Base-by-base conservation (phyloP, 345 rosid species). In the Raphanus raphanistrum region DNA sequence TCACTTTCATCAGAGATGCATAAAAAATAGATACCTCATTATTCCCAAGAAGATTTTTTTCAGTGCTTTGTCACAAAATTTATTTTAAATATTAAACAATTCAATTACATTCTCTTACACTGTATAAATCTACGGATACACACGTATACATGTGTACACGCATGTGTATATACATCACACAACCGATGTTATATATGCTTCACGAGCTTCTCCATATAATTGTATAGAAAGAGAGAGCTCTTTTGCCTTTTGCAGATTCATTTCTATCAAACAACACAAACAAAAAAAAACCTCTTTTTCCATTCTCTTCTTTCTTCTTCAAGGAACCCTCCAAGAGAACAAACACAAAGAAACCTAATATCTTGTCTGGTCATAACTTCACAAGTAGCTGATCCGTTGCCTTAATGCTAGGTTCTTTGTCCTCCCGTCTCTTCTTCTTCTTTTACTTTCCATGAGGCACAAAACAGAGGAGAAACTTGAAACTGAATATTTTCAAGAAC, bases 181-280 rank as follows among this genome's bases (percentile, higher is more conserved):
- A 35, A 76, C 73, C 63, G 59, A 65, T 64, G 76, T 58, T 76
- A 57, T 77, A 74, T 65, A 76, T 74, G 66, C 75, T 73, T 71
- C 70, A 29, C 82, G 77, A 70, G 82, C 87, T 73, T 79, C 79
- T 67, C 77, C 75, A 63, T 74, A 70, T 87, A 83, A 84, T 73
- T 86, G 88, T 84, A 21, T 21, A 21, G 21, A 21, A 21, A 21
- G 21, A 70, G 88, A 78, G 84, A 86, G 63, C 72, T 66, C 36
- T 68, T 80, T 54, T 63, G 68, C 77, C 38, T 72, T 72, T 78
- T 45, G 48, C 77, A 78, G 32, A 64, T 65, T 81, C 76, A 76
- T 78, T 81, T 80, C 70, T 78, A 78, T 78, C 80, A 76, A 77
- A 63, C 68, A 81, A 77, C 72, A 75, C 76, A 68, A 70, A 76